phyloP scores from a whole-genome alignment of 306 rosid species.

The Pyrus betulifolia region DNA sequence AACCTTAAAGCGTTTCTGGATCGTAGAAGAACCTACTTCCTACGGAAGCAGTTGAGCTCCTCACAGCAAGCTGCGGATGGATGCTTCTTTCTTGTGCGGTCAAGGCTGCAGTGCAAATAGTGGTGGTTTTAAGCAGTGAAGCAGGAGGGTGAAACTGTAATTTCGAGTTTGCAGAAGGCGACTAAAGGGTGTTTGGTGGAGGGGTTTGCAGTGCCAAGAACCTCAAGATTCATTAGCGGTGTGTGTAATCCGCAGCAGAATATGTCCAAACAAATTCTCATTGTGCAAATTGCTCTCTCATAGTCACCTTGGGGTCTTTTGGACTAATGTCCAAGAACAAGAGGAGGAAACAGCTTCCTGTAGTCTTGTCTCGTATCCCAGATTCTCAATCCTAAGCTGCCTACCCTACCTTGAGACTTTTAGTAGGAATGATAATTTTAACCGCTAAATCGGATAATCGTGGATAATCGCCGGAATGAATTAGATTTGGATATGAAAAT shows the following conservation, averaged over 20 bases:
- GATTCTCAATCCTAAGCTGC: too few relatives aligned
- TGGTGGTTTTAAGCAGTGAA: background rate
- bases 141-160: background rate
- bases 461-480: too few relatives aligned
- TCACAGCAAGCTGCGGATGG: background rate
- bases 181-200: background rate
- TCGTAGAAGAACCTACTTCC: background rate
- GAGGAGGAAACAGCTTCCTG: background rate
- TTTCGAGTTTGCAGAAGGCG: constrained; percentile 24
- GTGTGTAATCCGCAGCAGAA: background rate
- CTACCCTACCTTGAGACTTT: too few relatives aligned
- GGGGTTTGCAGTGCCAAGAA: background rate
- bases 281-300: background rate
- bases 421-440: too few relatives aligned
- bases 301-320: background rate
- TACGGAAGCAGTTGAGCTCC: background rate
- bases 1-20: background rate
- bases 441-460: too few relatives aligned
- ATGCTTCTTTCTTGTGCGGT: background rate
- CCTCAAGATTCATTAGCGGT: constrained; percentile 15
- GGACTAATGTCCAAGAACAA: background rate
- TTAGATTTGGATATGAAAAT: too few relatives aligned
- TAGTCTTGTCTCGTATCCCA: too few relatives aligned
- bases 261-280: background rate
- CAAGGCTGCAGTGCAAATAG: background rate